phyloP scores from a whole-genome alignment of 805 yeast genomes.

The Candida piceae region DNA sequence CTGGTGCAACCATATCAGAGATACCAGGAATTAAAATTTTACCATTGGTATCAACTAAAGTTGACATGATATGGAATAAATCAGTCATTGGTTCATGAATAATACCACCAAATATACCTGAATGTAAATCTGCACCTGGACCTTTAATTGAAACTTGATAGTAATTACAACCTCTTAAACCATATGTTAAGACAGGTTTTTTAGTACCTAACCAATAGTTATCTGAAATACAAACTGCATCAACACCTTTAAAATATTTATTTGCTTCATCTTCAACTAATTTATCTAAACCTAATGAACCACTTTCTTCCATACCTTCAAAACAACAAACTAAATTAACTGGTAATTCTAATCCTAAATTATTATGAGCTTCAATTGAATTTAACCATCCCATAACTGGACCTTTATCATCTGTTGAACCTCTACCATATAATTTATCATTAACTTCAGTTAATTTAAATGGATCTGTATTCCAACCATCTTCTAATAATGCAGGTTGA shows the following conservation, averaged over 20 bases:
- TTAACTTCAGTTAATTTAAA: slow-evolving; percentile 68
- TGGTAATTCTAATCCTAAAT: slow-evolving; percentile 81
- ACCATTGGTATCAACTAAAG: slow-evolving; percentile 78
- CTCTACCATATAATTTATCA: slow-evolving; percentile 80
- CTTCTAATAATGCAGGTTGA: slow-evolving; percentile 89
- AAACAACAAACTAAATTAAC: slow-evolving; percentile 90
- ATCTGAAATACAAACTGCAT: slow-evolving; percentile 93
- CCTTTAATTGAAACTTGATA: slow-evolving; percentile 80
- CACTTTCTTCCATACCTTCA: slow-evolving; percentile 99
- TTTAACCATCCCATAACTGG: slow-evolving; percentile 98
- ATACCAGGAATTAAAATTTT: slow-evolving; percentile 84
- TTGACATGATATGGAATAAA: slow-evolving; percentile 68
- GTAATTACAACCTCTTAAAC: slow-evolving; percentile 94
- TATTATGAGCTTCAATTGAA: slow-evolving; percentile 83
- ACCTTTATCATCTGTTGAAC: slow-evolving; percentile 96
- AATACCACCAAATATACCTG: slow-evolving; percentile 96
- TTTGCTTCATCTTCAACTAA: slow-evolving; percentile 76
- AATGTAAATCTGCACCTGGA: slow-evolving; percentile 95
- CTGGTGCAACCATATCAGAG: slow-evolving; percentile 90
- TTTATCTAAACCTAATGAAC: slow-evolving; percentile 85
- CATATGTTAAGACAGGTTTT: slow-evolving; percentile 96
- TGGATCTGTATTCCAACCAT: slow-evolving; percentile 96
- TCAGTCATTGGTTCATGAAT: slow-evolving; percentile 98
- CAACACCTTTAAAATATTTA: slow-evolving; percentile 78
- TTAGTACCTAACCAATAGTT: slow-evolving; percentile 98